Percentiles rank a stretch among this genome's conserved stretches.
Conservation (phyloP, 176 grass and related monocot species). For the Oryza glumipatula region DNA sequence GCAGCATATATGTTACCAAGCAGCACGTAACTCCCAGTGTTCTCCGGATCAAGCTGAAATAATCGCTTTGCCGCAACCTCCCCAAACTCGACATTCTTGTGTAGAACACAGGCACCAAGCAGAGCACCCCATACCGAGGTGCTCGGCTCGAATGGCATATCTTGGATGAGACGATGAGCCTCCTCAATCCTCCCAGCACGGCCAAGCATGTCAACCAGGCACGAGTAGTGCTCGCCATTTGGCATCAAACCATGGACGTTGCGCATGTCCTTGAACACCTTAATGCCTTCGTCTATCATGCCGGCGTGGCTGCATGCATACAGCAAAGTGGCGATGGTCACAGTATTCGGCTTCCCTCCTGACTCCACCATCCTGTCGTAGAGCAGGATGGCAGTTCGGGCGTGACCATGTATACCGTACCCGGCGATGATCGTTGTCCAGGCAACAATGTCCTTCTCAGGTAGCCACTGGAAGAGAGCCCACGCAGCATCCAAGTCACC, state of each 20-base stretch:
- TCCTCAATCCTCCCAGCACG: slow-evolving; percentile 68
- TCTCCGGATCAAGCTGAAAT: slow-evolving; percentile 62
- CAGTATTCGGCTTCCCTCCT: slow-evolving; percentile 50
- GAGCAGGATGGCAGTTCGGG: slow-evolving; percentile 53
- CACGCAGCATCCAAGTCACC: slow-evolving; percentile 50
- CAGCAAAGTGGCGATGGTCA: slow-evolving; percentile 62
- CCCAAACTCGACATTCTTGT: slow-evolving; percentile 61
- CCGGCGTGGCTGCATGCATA: slow-evolving; percentile 72
- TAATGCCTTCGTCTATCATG: slow-evolving; percentile 62
- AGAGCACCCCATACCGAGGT: slow-evolving; percentile 57
- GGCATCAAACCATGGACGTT: slow-evolving; percentile 48
- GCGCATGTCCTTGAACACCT: slow-evolving; percentile 47
- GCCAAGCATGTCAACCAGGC: slow-evolving; percentile 64
- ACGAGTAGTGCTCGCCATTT: slow-evolving; percentile 54
- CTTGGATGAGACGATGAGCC: slow-evolving; percentile 53
- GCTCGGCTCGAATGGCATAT: slow-evolving; percentile 56
- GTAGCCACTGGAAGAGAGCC: slow-evolving; percentile 54
- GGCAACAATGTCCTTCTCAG: slow-evolving; percentile 59
- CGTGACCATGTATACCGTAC: slow-evolving; percentile 60
- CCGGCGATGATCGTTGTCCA: slow-evolving; percentile 63
- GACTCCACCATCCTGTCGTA: slow-evolving; percentile 54
- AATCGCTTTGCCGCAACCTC: slow-evolving; percentile 57
- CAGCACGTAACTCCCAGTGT: slow-evolving; percentile 63
- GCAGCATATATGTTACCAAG: slow-evolving; percentile 66
- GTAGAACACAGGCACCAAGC: slow-evolving; percentile 69